Conservation (phyloP, 73 alveolate species). For the Paramecium octaurelia region DNA sequence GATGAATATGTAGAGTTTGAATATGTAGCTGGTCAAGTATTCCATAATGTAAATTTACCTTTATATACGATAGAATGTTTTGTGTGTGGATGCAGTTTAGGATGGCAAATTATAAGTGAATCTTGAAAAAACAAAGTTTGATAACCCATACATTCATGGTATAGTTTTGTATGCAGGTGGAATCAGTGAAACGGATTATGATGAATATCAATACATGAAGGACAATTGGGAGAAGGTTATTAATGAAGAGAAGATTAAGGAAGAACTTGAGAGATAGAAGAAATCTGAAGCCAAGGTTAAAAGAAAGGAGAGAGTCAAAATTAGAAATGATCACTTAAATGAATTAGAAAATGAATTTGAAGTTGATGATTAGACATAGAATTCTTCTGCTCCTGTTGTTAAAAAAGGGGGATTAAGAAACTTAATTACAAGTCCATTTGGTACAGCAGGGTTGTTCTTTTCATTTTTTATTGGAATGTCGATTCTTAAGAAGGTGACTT, state of each 20-base stretch:
- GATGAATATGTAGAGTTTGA: constrained; percentile 77
- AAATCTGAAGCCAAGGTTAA: constrained; percentile 22
- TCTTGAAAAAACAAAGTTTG: constrained; percentile 72
- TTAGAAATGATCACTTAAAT: constrained; percentile 43
- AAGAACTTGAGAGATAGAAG: constrained; percentile 7
- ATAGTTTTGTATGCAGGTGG: constrained; percentile 59
- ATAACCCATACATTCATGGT: constrained; percentile 80
- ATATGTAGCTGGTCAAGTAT: constrained; percentile 64
- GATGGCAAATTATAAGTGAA: constrained; percentile 61
- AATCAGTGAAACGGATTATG: constrained; percentile 29
- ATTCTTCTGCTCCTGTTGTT: background rate
- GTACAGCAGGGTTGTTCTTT: background rate
- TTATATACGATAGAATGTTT: background rate
- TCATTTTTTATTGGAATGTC: background rate
- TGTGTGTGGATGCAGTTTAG: constrained; percentile 60
- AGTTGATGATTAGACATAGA: background rate
- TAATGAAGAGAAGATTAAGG: background rate
- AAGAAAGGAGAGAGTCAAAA: constrained; percentile 36
- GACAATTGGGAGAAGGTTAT: background rate
- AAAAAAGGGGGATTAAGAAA: background rate
- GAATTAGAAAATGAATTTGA: constrained; percentile 38
- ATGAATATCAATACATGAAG: background rate
- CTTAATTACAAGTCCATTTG: background rate
- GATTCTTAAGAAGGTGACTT: background rate
- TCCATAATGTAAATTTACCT: constrained; percentile 51